A percentile compares a stretch with the other conserved stretches of the same genome.
Evolutionary conservation across 768 basidiomycete species (phyloP).

Genomic region (Boletus rubescentipes): DNA sequence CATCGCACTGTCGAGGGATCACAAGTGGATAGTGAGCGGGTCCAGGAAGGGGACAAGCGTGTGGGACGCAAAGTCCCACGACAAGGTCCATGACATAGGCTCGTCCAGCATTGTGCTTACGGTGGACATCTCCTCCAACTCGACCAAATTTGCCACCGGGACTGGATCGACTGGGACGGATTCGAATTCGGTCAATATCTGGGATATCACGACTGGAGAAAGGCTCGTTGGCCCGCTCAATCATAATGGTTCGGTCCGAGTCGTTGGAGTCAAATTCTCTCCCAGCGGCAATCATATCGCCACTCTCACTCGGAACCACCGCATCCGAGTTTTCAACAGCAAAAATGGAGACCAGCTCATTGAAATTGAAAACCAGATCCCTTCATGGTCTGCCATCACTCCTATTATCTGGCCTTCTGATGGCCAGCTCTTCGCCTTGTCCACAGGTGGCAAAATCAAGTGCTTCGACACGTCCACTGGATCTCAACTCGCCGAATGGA

Average conservation of each 20-base stretch:
- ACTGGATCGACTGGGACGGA: background rate
- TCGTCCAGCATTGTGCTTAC: too few relatives aligned
- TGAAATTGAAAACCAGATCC: background rate
- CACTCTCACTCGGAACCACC: too few relatives aligned
- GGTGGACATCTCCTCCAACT: background rate
- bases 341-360: background rate
- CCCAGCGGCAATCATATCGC: background rate
- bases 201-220: background rate
- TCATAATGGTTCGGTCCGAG: too few relatives aligned
- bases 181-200: background rate
- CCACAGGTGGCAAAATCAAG: background rate
- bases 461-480: background rate
- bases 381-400: background rate
- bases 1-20: background rate
- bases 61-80: background rate
- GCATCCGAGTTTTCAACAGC: background rate
- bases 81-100: background rate
- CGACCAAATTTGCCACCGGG: background rate
- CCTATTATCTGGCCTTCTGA: background rate
- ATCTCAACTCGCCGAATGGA: too few relatives aligned
- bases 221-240: background rate
- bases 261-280: too few relatives aligned
- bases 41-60: background rate
- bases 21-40: background rate
- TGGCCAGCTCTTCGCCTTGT: too few relatives aligned